Percentiles rank a stretch among this genome's conserved stretches.
Conservation (phyloP, 208 protist species). For the Trypanosoma lewisi region DNA sequence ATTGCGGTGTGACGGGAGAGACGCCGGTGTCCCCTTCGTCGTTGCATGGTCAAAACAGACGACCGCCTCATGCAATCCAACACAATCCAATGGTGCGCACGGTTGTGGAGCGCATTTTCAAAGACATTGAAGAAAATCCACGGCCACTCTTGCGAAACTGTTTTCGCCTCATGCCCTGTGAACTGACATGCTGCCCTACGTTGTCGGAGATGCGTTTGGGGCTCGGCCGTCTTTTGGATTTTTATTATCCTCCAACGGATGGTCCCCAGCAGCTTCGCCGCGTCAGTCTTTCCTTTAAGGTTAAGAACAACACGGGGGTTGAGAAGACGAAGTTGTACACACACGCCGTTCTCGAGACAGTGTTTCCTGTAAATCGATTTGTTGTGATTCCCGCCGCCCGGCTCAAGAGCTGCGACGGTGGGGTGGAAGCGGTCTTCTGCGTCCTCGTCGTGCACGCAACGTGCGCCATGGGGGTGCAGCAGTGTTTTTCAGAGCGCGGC, state of each 20-base stretch:
- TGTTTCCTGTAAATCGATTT: conserved; percentile 79
- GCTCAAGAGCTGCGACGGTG: conserved; percentile 18
- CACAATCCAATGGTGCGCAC: conserved; percentile 74
- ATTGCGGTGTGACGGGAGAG: background rate
- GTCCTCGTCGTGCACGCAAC: conserved; percentile 70
- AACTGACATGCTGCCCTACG: conserved; percentile 85
- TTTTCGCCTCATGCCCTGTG: conserved; percentile 75
- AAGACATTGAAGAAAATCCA: conserved; percentile 49
- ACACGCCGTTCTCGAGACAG: conserved; percentile 35
- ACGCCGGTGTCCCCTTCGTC: too few species aligned
- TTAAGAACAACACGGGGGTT: conserved; percentile 87
- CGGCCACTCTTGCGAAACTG: conserved; percentile 70
- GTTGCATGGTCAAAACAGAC: background rate
- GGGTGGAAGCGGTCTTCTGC: conserved; percentile 38
- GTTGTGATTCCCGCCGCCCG: conserved; percentile 47
- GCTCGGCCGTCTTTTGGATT: conserved; percentile 39
- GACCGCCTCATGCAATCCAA: conserved; percentile 50
- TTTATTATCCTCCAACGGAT: conserved; percentile 44
- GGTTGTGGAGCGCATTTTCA: conserved; percentile 73
- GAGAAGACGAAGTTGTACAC: conserved; percentile 54
- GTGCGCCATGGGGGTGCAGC: conserved; percentile 73
- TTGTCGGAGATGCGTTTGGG: conserved; percentile 64
- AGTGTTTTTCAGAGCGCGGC: conserved; percentile 38
- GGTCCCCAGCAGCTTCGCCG: conserved; percentile 10
- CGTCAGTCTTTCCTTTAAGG: conserved; percentile 47